Base-by-base conservation (phyloP, 1,139 yeast genomes). In the Suzukiozyma palmioleophila region DNA sequence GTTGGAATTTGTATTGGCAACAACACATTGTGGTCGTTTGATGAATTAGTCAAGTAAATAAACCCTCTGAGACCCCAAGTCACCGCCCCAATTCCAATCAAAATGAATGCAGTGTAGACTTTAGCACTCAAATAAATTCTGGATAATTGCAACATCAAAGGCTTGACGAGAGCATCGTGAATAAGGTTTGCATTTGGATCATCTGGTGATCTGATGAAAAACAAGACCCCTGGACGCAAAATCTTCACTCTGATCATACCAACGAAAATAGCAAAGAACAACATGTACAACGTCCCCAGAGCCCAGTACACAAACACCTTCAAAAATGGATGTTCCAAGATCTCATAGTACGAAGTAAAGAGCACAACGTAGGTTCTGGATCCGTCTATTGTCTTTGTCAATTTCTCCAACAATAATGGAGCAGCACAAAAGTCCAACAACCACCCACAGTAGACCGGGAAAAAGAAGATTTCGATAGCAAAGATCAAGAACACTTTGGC, bases 141-240 rank as follows among this genome's bases (percentile, higher is more conserved):
- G 27, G 84, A 79, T 28, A 90, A 51, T 57, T 92, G 97, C 34
- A 84, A 66, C 11, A 64, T 48, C 50, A 90, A 72, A 1, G 96
- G 87, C 47, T 85, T 80, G 40, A 84, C 83, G 44, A 92, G 64
- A 1, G 95, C 94, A 56, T 90, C 96, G 49, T 88, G 92, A 35
- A 92, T 75, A n/a, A 94, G 77, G 46, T 92, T 79, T 33, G 89
- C 82, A 50, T 88, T 84, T 25, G 96, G 96, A 56, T 92, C 97
- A 50, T 90, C 96, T 2, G 97, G 96, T 26, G 95, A 89, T 47
- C 96, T 74, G 42, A 94, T 86, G 62, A 94, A 92, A 60, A 80
- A 92, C 33, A 92, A 66, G 2, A 88, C 96, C 6, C 98, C 99
- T 0, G 87, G 83, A 40, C 99, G 77, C 48, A 92, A 73, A 32